Evolutionary conservation across 2,329 filamentous ascomycete species (phyloP).

Genomic region (Ophioceras dolichostomum): DNA sequence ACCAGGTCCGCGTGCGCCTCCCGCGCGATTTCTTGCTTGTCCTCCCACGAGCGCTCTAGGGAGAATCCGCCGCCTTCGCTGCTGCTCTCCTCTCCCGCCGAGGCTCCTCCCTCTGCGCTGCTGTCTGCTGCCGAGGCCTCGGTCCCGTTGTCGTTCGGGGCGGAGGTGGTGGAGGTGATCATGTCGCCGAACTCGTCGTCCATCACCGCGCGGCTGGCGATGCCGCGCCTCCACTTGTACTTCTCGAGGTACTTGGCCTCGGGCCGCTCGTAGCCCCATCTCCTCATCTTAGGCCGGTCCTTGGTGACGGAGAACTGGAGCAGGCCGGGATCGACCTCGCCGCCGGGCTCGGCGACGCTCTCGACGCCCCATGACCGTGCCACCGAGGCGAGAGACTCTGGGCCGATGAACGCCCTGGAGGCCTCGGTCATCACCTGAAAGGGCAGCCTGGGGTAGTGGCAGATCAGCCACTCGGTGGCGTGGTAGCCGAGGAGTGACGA

Average conservation of each 20-base stretch:
- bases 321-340: slow-evolving; percentile 83
- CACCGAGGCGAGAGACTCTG: slow-evolving; percentile 59
- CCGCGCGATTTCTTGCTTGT: slow-evolving; percentile 14
- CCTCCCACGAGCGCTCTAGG: slow-evolving; percentile 6
- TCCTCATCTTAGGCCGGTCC: slow-evolving; percentile 30
- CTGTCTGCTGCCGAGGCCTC: too few relatives aligned
- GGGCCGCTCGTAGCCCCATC: slow-evolving; percentile 38
- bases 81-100: not conserved
- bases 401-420: slow-evolving; percentile 72
- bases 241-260: slow-evolving; percentile 32
- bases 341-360: slow-evolving; percentile 70
- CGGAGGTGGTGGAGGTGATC: too few relatives aligned
- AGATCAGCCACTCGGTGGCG: slow-evolving; percentile 75
- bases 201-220: slow-evolving; percentile 66
- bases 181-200: slow-evolving; percentile 76
- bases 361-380: slow-evolving; percentile 88
- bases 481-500: slow-evolving; percentile 79
- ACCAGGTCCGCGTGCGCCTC: slow-evolving; percentile 54
- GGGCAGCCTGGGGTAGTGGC: slow-evolving; percentile 82
- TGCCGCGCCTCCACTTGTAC: slow-evolving; percentile 51
- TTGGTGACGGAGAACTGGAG: slow-evolving; percentile 60
- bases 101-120: slow-evolving; percentile 11
- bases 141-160: too few relatives aligned
- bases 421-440: slow-evolving; percentile 79
- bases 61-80: slow-evolving; percentile 1